Conservation (phyloP, 345 rosid species). For the Gossypium bickii region DNA sequence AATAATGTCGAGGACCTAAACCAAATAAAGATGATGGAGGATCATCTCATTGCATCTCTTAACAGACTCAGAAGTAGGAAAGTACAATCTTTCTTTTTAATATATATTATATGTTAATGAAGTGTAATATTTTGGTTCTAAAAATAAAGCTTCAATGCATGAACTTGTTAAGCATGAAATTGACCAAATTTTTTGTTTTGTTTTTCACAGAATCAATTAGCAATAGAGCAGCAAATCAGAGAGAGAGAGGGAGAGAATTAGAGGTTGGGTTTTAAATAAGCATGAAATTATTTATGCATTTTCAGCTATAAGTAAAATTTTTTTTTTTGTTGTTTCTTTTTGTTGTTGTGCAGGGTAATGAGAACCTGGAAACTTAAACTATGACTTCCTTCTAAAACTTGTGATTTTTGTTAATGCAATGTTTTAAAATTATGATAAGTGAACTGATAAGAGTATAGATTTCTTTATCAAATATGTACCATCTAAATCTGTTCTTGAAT, state of each 20-base stretch:
- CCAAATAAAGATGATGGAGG: constrained; percentile 23
- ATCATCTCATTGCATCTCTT: constrained; percentile 25
- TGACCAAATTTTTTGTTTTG: neutral
- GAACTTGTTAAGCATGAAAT: neutral
- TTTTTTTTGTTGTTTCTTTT: neutral
- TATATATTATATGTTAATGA: too few relatives aligned
- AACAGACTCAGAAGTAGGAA: neutral
- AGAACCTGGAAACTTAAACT: neutral
- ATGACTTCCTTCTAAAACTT: too few relatives aligned
- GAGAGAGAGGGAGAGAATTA: neutral
- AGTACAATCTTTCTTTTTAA: neutral
- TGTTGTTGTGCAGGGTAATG: neutral
- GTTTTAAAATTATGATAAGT: too few relatives aligned
- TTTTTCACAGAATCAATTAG: neutral
- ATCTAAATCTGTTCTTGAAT: too few relatives aligned
- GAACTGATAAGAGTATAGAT: too few relatives aligned
- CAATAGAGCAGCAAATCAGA: neutral
- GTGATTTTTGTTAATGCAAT: too few relatives aligned
- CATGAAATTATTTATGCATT: neutral
- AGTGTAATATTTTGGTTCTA: too few relatives aligned
- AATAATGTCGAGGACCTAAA: neutral
- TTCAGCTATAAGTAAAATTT: neutral
- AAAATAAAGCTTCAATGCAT: neutral
- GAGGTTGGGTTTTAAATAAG: neutral
- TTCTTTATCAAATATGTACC: too few relatives aligned